Evolutionary conservation across 495 filamentous ascomycete species (phyloP).

Genomic region (Sphaerosporella brunnea): DNA sequence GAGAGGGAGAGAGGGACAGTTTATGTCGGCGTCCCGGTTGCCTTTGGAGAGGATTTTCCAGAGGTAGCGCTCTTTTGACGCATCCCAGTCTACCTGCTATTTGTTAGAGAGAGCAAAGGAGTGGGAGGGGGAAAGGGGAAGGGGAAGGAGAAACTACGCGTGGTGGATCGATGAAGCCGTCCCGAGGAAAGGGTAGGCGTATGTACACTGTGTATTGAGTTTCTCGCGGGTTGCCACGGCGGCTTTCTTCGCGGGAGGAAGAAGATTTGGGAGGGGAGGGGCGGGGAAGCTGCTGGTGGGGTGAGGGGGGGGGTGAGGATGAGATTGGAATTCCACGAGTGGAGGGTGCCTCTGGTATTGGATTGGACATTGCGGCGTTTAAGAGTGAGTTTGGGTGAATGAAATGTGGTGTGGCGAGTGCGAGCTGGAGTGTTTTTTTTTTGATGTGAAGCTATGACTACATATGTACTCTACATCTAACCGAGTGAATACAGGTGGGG

Average conservation of each 20-base stretch:
- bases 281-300: no score
- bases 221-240: slow-evolving; percentile 10
- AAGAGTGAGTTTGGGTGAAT: no score
- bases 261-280: no score
- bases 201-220: slow-evolving; percentile 59
- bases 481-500: no score
- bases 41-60: slow-evolving; percentile 73
- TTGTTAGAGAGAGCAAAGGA: slow-evolving; percentile 6
- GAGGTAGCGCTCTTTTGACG: slow-evolving; percentile 65
- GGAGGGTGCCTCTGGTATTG: no score
- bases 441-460: no score
- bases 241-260: not conserved
- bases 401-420: no score
- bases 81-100: slow-evolving; percentile 49
- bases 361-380: no score
- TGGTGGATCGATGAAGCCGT: slow-evolving; percentile 77
- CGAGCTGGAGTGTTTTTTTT: no score
- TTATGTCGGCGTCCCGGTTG: slow-evolving; percentile 54
- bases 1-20: slow-evolving; percentile 41
- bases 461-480: no score
- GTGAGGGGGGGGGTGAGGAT: no score
- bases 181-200: slow-evolving; percentile 69
- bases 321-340: no score
- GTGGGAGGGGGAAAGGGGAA: not conserved
- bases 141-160: slow-evolving; percentile 36